phyloP scores from a whole-genome alignment of 768 basidiomycete species.

The Leccinum fibrillosum region DNA sequence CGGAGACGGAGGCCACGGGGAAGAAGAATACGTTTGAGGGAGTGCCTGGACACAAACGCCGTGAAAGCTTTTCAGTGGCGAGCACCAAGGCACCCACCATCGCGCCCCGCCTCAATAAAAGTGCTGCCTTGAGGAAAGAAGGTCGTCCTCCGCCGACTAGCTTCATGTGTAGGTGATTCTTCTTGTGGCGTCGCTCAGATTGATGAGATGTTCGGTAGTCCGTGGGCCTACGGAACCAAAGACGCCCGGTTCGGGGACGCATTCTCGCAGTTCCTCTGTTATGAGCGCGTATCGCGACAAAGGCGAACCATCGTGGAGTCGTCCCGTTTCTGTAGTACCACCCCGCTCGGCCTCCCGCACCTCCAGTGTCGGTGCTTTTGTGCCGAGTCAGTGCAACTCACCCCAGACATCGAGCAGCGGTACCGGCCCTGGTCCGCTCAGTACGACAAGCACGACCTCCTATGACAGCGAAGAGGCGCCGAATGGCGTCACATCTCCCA shows the following conservation, averaged over 20 bases:
- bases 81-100: conserved; percentile 43
- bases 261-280: conserved; percentile 43
- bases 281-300: conserved; percentile 29
- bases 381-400: conserved; percentile 23
- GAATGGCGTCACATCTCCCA: conserved; percentile 19
- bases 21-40: conserved; percentile 63
- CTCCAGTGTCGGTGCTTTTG: conserved; percentile 20
- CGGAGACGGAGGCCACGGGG: conserved; percentile 23
- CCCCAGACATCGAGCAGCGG: conserved; percentile 27
- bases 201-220: conserved; percentile 36
- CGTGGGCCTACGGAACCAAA: conserved; percentile 42
- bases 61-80: conserved; percentile 70
- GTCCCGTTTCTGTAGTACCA: conserved; percentile 19
- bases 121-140: conserved; percentile 45
- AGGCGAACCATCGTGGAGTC: conserved; percentile 9
- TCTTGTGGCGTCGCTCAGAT: background rate
- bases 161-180: conserved; percentile 59
- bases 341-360: conserved; percentile 45
- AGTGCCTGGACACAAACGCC: conserved; percentile 81
- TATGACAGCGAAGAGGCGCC: conserved; percentile 23
- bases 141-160: conserved; percentile 56
- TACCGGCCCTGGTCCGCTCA: conserved; percentile 24
- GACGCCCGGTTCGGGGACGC: conserved; percentile 34
- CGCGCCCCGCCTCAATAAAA: conserved; percentile 43
- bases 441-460: conserved; percentile 25